A percentile compares a stretch with the other conserved stretches of the same genome.
phyloP scores from a whole-genome alignment of 225 moss, liverwort and hornwort genomes.

The Marchantia polymorpha region DNA sequence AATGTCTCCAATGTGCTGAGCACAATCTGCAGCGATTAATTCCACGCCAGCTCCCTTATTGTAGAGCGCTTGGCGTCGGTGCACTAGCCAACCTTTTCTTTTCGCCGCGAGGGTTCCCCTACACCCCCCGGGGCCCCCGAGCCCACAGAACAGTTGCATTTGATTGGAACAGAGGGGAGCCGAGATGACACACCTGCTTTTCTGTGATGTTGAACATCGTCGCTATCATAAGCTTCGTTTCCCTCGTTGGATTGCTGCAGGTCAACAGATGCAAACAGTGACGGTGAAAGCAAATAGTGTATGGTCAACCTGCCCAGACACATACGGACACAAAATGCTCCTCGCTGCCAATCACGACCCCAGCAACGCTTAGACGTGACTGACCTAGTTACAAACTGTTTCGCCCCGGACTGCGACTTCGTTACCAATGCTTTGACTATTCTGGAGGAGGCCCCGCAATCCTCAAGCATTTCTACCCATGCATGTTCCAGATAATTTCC shows the following conservation, averaged over 20 bases:
- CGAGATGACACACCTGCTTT: constrained; percentile 11
- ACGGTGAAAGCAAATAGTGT: background rate
- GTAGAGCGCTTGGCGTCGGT: background rate
- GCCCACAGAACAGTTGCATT: background rate
- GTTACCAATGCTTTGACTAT: background rate
- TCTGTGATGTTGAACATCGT: constrained; percentile 20
- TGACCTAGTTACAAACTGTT: background rate
- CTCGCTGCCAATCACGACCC: background rate
- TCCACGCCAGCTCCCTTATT: background rate
- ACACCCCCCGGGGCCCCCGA: no score
- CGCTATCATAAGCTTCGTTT: constrained; percentile 1
- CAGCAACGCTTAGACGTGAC: background rate
- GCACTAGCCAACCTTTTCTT: background rate
- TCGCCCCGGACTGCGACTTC: background rate
- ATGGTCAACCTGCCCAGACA: background rate
- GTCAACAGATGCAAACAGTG: background rate
- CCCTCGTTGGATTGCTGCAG: constrained; percentile 20
- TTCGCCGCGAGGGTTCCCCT: background rate
- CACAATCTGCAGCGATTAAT: background rate
- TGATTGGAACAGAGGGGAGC: background rate
- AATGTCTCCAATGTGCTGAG: background rate
- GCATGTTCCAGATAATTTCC: no score
- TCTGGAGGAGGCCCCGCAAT: background rate
- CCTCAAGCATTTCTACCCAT: background rate
- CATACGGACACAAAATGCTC: background rate